These are phyloP conservation scores for Chalciporus sp. DNA, from an alignment of 1,284 basidiomycete species.

Conservation along the genomic window DNA sequence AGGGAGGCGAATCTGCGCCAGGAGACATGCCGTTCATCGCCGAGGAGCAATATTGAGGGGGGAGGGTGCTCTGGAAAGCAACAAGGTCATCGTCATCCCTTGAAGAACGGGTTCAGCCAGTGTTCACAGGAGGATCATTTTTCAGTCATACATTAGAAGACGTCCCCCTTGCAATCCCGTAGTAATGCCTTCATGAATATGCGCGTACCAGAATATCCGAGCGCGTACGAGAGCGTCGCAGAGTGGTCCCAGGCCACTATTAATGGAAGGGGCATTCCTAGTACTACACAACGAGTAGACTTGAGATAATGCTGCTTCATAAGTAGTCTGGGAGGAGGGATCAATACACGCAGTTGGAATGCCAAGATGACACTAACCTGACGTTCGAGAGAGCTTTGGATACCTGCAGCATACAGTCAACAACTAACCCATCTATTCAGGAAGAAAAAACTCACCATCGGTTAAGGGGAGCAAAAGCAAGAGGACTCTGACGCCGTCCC, in stretches of 20 bases:
- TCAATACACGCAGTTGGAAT: background rate
- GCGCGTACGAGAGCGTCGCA: conserved; percentile 69
- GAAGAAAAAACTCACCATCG: conserved; percentile 54
- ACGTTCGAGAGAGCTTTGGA: conserved; percentile 53
- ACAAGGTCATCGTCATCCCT: conserved; percentile 34
- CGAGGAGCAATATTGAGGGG: conserved; percentile 38
- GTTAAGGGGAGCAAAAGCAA: conserved; percentile 79
- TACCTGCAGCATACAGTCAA: conserved; percentile 36
- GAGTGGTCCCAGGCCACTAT: conserved; percentile 53
- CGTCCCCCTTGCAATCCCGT: conserved; percentile 80
- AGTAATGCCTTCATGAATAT: conserved; percentile 80
- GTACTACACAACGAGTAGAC: conserved; percentile 72
- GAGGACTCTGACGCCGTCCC: conserved; percentile 82
- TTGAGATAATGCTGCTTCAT: conserved; percentile 63
- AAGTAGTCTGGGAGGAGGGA: conserved; percentile 46
- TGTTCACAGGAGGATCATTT: background rate
- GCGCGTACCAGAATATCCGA: conserved; percentile 84
- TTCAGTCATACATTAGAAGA: conserved; percentile 62
- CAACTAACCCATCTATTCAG: conserved; percentile 6
- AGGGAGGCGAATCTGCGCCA: conserved; percentile 24
- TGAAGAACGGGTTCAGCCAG: conserved; percentile 11
- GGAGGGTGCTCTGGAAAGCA: conserved; percentile 67
- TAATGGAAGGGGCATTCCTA: conserved; percentile 44
- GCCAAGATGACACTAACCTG: conserved; percentile 36
- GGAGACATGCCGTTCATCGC: conserved; percentile 31